Evolutionary conservation across 2,329 filamentous ascomycete genomes (phyloP).

Genomic region (Pyrenochaeta sp.): DNA sequence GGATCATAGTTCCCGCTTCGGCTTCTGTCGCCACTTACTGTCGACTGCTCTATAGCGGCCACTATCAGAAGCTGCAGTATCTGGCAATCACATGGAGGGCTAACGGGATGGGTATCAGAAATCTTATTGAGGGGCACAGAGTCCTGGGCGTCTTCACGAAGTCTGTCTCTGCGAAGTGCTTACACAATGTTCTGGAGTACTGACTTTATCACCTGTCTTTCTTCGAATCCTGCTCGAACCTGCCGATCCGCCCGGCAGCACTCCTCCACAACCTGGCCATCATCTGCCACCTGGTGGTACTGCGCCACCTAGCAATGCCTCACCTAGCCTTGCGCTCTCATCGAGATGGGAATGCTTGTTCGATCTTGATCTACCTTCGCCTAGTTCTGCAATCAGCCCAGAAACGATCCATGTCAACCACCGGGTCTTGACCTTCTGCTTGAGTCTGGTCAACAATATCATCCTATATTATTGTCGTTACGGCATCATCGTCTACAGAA

Average conservation of each 20-base stretch:
- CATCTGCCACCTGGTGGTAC: background rate
- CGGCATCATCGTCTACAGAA: too few relatives aligned
- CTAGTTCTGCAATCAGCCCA: too few relatives aligned
- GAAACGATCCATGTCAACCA: background rate
- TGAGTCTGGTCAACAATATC: background rate
- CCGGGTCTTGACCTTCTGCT: background rate
- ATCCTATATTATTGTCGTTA: background rate
- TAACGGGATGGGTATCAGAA: background rate
- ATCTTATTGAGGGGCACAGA: background rate
- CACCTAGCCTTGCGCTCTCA: too few relatives aligned
- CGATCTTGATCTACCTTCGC: too few relatives aligned
- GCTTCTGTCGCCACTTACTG: constrained; percentile 11
- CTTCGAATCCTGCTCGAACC: background rate
- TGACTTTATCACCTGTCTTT: background rate
- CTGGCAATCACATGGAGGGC: background rate
- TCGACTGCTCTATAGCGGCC: constrained; percentile 6
- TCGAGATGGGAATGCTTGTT: too few relatives aligned
- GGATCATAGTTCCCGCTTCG: constrained; percentile 27
- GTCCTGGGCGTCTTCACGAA: background rate
- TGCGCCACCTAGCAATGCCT: background rate
- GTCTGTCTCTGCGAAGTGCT: background rate
- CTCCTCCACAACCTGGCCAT: background rate
- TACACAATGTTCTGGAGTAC: background rate
- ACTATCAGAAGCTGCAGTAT: background rate
- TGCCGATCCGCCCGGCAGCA: background rate